These are phyloP conservation scores for Candida insectorum DNA, from an alignment of 805 yeast species.

Conservation along the genomic window DNA sequence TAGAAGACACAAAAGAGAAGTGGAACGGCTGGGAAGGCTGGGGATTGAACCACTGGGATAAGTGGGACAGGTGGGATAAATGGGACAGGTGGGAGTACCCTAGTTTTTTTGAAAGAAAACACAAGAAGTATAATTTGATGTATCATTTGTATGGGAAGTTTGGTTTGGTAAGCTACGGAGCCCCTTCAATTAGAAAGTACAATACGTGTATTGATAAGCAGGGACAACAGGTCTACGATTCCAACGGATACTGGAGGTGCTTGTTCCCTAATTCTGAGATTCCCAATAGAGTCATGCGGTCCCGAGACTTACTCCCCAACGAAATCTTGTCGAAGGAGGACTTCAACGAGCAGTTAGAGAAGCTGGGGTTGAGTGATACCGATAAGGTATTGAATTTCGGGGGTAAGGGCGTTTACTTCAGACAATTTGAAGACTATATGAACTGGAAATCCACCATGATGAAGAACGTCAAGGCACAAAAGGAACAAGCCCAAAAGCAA, in stretches of 20 bases:
- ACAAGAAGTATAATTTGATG: background rate
- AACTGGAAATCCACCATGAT: constrained; percentile 64
- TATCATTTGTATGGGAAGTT: background rate
- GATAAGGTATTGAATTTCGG: constrained; percentile 34
- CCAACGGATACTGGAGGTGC: constrained; percentile 87
- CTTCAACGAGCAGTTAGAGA: constrained; percentile 35
- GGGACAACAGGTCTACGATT: constrained; percentile 82
- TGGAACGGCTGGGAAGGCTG: background rate
- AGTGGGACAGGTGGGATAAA: constrained; percentile 1
- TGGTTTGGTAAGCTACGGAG: constrained; percentile 52
- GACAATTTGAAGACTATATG: constrained; percentile 59
- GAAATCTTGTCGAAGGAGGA: constrained; percentile 55
- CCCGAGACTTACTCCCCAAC: constrained; percentile 17
- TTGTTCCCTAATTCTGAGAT: constrained; percentile 60
- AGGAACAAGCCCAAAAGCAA: constrained; percentile 12
- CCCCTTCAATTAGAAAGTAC: constrained; percentile 59
- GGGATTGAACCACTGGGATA: background rate
- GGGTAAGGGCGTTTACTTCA: constrained; percentile 58
- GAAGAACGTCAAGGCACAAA: constrained; percentile 38
- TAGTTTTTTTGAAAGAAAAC: constrained; percentile 12
- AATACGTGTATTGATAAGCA: constrained; percentile 57
- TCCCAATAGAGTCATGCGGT: constrained; percentile 27
- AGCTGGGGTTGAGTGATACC: constrained; percentile 7
- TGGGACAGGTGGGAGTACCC: constrained; percentile 14
- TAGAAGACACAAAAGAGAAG: background rate